Percentiles rank a stretch among this genome's conserved stretches.
phyloP scores from a whole-genome alignment of 306 rosid species.

The Quercus bicolor region DNA sequence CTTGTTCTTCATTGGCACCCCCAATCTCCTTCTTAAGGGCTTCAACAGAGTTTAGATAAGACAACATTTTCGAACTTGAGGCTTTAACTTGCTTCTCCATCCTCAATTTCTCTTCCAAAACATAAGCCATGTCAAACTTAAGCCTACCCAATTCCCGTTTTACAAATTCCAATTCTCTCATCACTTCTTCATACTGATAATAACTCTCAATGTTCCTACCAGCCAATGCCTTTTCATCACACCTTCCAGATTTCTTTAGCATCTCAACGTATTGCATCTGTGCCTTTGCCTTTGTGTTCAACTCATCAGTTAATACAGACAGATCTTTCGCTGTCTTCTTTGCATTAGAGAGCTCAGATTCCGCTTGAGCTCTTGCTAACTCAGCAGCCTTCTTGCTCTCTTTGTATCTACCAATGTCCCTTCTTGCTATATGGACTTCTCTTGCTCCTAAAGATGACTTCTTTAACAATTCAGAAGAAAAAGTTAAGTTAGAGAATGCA shows the following conservation, averaged over 20 bases:
- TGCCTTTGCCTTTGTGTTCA: constrained; percentile 28
- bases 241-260: constrained; percentile 31
- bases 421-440: constrained; percentile 55
- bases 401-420: constrained; percentile 48
- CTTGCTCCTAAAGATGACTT: constrained; percentile 50
- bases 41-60: constrained; percentile 38
- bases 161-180: constrained; percentile 63
- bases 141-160: constrained; percentile 67
- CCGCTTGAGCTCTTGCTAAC: constrained; percentile 48
- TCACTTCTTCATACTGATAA: constrained; percentile 40
- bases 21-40: constrained; percentile 59
- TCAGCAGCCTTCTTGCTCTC: constrained; percentile 50
- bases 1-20: constrained; percentile 72
- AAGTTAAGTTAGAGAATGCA: neutral
- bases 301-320: constrained; percentile 44
- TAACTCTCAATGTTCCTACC: constrained; percentile 25
- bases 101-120: constrained; percentile 47
- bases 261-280: constrained; percentile 40
- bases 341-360: constrained; percentile 49
- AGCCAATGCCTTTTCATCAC: constrained; percentile 3
- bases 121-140: constrained; percentile 68
- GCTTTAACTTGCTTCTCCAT: constrained; percentile 51
- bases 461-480: constrained; percentile 9
- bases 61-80: constrained; percentile 34
- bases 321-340: constrained; percentile 42